A percentile compares a stretch with the other conserved stretches of the same genome.
Evolutionary conservation across 1,139 yeast species (phyloP).

Genomic region (Arxiozyma heterogenica): DNA sequence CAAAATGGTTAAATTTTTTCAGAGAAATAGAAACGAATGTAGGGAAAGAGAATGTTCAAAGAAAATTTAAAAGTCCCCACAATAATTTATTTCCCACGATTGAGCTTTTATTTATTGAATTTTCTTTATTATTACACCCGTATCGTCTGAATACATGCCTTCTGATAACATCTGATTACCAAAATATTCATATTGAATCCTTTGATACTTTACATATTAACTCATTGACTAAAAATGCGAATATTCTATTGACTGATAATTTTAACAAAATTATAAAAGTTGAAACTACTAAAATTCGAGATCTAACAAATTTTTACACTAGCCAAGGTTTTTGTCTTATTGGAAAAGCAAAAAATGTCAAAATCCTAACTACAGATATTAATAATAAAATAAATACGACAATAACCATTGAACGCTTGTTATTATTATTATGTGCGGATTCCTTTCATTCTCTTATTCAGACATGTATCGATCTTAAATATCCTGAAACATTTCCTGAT

Average conservation of each 20-base stretch:
- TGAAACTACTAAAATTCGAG: conserved; percentile 15
- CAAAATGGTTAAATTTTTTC: conserved; percentile 42
- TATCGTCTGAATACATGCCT: conserved; percentile 48
- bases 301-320: conserved; percentile 12
- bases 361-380: conserved; percentile 1
- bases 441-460: conserved; percentile 66
- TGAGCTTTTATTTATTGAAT: conserved; percentile 42
- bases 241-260: conserved; percentile 54
- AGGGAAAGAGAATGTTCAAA: not conserved
- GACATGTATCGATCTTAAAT: conserved; percentile 59
- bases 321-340: conserved; percentile 22
- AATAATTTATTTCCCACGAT: conserved; percentile 19
- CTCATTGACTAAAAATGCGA: conserved; percentile 39
- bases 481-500: conserved; percentile 51
- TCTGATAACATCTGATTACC: conserved; percentile 41
- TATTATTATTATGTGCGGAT: conserved; percentile 70
- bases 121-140: conserved; percentile 51
- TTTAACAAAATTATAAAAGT: conserved; percentile 19
- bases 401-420: conserved; percentile 42
- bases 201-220: conserved; percentile 27
- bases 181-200: conserved; percentile 6
- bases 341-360: conserved; percentile 15
- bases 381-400: conserved; percentile 34
- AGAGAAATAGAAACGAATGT: not conserved
- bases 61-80: not conserved